Percentiles rank a stretch among this genome's conserved stretches.
Conservation (phyloP, 2,329 filamentous ascomycete genomes). For the Stagonosporopsis tanaceti region DNA sequence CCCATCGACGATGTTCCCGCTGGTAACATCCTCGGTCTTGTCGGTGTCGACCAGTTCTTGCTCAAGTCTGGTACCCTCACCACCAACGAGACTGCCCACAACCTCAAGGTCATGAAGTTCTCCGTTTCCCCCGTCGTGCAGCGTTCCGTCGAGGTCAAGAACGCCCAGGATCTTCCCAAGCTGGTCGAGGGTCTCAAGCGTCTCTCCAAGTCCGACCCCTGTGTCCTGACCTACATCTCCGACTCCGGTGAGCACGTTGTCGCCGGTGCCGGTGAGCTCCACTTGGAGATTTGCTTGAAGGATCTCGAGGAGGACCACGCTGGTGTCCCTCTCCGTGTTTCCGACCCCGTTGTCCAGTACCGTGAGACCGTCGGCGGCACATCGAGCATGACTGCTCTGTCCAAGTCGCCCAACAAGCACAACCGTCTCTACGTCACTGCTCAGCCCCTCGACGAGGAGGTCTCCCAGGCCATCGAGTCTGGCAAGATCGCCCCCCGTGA, state of each 20-base stretch:
- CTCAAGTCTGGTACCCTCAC: conserved; percentile 99
- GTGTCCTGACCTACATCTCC: conserved; percentile 88
- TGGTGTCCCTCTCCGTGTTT: conserved; percentile 96
- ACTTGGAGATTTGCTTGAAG: conserved; percentile 99
- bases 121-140: conserved; percentile 98
- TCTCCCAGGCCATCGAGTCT: conserved; percentile 85
- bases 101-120: conserved; percentile 99
- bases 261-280: conserved; percentile 98
- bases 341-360: conserved; percentile 97
- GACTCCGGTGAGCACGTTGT: conserved; percentile 98
- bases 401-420: conserved; percentile 99
- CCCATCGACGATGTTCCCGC: conserved; percentile 98
- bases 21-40: conserved; percentile 99
- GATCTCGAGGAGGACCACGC: conserved; percentile 99
- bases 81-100: conserved; percentile 96
- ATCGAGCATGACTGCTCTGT: conserved; percentile 95
- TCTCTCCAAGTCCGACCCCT: conserved; percentile 99
- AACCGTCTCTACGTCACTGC: conserved; percentile 99
- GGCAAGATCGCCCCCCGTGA: conserved; percentile 96
- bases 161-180: conserved; percentile 99
- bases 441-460: conserved; percentile 89
- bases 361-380: conserved; percentile 88
- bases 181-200: conserved; percentile 99
- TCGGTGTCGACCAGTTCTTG: conserved; percentile 99
- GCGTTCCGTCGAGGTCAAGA: conserved; percentile 99